These are phyloP conservation scores for Hydnomerulius pinastri DNA, from an alignment of 768 basidiomycete species.

Conservation along the genomic window DNA sequence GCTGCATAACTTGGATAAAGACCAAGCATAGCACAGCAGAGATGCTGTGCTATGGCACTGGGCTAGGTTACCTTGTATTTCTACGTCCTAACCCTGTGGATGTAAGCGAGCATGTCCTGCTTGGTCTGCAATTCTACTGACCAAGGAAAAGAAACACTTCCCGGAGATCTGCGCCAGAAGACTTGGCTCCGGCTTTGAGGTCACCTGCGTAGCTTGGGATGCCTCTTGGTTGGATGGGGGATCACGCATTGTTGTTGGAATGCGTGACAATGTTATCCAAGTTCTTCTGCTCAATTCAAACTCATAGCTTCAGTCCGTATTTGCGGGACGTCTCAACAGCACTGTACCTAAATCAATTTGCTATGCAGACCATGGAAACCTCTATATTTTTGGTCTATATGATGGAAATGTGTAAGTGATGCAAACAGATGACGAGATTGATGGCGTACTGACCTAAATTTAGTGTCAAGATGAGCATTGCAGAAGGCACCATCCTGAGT, in stretches of 20 bases:
- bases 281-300: constrained; percentile 3
- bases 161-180: constrained; percentile 10
- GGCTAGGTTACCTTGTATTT: constrained; percentile 5
- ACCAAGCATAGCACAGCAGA: background rate
- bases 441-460: background rate
- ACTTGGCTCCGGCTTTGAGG: constrained; percentile 9
- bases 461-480: constrained; percentile 8
- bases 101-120: background rate
- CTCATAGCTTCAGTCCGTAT: constrained; percentile 3
- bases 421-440: no score
- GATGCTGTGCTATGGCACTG: constrained; percentile 11
- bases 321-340: constrained; percentile 2
- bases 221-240: background rate
- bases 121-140: background rate
- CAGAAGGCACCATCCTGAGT: background rate
- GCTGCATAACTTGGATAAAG: constrained; percentile 4
- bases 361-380: no score
- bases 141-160: constrained; percentile 1
- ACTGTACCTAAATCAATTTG: no score
- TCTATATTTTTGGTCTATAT: no score
- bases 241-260: constrained; percentile 1
- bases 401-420: no score
- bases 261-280: constrained; percentile 1
- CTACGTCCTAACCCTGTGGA: constrained; percentile 2
- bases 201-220: constrained; percentile 9